Evolutionary conservation across 1,139 yeast species (phyloP), one percentile per base, ranked within the genome.

Genomic region (Tardiomyces depauwii): DNA sequence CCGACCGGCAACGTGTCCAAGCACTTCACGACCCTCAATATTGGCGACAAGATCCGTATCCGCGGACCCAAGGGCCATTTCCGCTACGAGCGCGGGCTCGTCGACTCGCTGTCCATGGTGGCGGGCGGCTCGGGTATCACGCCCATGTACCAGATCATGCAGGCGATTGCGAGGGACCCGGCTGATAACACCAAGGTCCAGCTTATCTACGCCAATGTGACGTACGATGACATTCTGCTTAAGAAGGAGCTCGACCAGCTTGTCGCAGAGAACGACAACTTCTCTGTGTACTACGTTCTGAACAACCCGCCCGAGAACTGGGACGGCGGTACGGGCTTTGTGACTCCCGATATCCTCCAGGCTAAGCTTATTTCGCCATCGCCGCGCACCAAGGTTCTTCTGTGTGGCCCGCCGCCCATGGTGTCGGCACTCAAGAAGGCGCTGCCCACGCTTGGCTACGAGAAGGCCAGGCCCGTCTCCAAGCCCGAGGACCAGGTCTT

Each of bases 121-220:
- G 97, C 96, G 55, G 98, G 96, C 57, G 98, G 98, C 61, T 76
- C 94, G 43, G 97, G 97, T 67, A 87, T 91, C 67, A 86, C 96
- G 28, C 98, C 97, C 51, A 74, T 89, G 73, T 88, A 75, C 73
- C 98, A 91, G 70, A 69, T 91, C 64, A 67, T 86, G 54, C 59
- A 60, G 49, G 56, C 54, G 45, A 56, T 65, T 44, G 57, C 55
- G 62, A 73, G 73, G 58, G 78, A 88, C 71, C 87, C 93, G 42
- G 68, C 68, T 38, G 97, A 89, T 70, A 82, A 84, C 65, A 91
- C 97, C 60, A 82, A 83, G 72, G 77, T 91, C 53, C 73, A 78
- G 55, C 73, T 91, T 59, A 66, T 82, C 61, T 88, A 85, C 68
- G 96, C 95, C 55, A 82, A 81, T 65, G 77, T 80, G 63, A 68